Conservation (phyloP, 768 basidiomycete genomes). For the Russula lepida region DNA sequence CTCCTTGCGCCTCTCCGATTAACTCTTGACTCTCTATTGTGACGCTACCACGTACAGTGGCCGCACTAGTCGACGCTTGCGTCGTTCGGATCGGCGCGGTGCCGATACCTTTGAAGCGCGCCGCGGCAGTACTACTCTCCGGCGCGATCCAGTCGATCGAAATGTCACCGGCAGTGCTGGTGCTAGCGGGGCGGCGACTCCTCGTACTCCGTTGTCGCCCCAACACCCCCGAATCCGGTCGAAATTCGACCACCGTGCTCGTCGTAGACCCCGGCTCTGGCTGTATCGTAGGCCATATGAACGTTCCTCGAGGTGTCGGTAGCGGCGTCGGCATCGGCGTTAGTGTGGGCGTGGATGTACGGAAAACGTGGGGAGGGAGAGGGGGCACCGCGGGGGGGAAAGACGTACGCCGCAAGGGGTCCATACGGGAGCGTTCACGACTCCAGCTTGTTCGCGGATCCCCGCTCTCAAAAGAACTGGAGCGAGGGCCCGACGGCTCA, state of each 20-base stretch:
- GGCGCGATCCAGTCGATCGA: constrained; percentile 16
- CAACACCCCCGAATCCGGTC: not conserved
- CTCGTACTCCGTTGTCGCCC: not conserved
- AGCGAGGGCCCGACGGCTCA: not conserved
- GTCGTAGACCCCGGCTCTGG: not conserved
- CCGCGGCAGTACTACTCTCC: not conserved
- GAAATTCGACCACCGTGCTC: not conserved
- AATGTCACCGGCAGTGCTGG: not conserved
- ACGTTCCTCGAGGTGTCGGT: not conserved
- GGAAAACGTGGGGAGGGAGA: not conserved
- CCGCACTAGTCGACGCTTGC: not conserved
- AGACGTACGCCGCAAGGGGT: not conserved
- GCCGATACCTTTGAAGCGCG: constrained; percentile 5
- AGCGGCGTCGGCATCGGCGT: not conserved
- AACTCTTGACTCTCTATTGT: constrained; percentile 1
- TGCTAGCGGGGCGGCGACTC: not conserved
- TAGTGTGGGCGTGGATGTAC: not conserved
- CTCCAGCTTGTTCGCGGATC: not conserved
- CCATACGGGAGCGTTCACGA: not conserved
- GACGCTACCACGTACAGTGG: constrained; percentile 6
- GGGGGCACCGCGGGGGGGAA: not conserved
- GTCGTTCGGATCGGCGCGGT: constrained; percentile 2
- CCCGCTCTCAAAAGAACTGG: not conserved
- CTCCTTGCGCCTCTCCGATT: not conserved
- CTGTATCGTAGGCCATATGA: not conserved